Evolutionary conservation across 129 eudicot genomes (phyloP).

Genomic region (Pittosporum tobira): DNA sequence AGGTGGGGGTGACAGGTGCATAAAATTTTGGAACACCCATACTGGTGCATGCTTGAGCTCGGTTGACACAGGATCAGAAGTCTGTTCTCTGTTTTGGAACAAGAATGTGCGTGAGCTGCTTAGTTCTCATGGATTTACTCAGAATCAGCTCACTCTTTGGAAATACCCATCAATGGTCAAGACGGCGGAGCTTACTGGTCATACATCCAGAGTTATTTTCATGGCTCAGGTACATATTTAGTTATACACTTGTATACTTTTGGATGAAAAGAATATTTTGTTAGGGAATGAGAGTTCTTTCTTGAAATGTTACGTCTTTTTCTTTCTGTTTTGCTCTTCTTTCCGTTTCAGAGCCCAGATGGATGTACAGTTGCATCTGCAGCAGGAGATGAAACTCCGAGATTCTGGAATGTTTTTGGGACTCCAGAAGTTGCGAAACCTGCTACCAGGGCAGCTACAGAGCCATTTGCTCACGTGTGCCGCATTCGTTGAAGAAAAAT

Average conservation of each 20-base stretch:
- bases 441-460: conserved; percentile 49
- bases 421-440: conserved; percentile 83
- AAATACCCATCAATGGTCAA: conserved; percentile 96
- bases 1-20: conserved; percentile 76
- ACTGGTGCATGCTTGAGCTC: conserved; percentile 88
- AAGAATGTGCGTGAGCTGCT: conserved; percentile 75
- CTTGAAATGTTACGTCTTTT: neutral
- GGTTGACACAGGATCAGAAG: conserved; percentile 85
- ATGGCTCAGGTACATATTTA: conserved; percentile 58
- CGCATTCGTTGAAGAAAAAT: conserved; percentile 45
- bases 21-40: conserved; percentile 94
- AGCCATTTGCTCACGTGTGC: conserved; percentile 83
- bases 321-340: neutral
- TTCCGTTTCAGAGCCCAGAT: conserved; percentile 58
- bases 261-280: neutral
- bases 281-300: neutral
- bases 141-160: conserved; percentile 91
- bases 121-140: conserved; percentile 86
- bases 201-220: conserved; percentile 77
- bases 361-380: conserved; percentile 96
- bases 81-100: conserved; percentile 82
- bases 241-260: neutral
- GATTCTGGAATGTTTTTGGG: conserved; percentile 96
- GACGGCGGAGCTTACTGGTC: conserved; percentile 86
- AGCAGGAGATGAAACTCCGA: conserved; percentile 84